phyloP scores from a whole-genome alignment of 2,329 filamentous ascomycete species.

The Seiridium cupressi region DNA sequence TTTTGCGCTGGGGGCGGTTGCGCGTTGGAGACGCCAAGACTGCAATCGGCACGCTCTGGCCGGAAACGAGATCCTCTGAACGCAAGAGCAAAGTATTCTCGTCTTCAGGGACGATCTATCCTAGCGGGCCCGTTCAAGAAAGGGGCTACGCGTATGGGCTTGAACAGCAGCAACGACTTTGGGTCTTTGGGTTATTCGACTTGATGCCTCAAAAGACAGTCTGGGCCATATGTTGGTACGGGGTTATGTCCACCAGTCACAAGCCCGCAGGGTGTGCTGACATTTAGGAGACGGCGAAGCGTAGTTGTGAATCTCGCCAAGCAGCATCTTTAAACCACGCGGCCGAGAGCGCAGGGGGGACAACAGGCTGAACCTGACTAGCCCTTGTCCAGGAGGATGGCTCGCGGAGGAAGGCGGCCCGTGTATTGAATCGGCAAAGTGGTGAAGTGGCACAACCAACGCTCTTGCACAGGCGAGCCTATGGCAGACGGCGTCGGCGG shows the following conservation, averaged over 20 bases:
- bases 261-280: background rate
- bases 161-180: too few species aligned
- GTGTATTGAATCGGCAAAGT: constrained; percentile 2
- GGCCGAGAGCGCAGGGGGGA: background rate
- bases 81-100: too few species aligned
- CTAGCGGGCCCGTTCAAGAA: too few species aligned
- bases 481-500: background rate
- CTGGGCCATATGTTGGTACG: too few species aligned
- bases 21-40: too few species aligned
- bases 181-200: too few species aligned
- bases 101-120: too few species aligned
- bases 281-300: background rate
- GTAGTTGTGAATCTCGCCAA: background rate
- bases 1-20: too few species aligned
- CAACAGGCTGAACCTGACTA: background rate
- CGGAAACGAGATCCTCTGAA: too few species aligned
- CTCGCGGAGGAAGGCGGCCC: constrained; percentile 5
- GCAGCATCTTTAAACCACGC: background rate
- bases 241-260: background rate
- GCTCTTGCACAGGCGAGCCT: background rate
- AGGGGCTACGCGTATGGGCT: too few species aligned
- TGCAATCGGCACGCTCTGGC: too few species aligned
- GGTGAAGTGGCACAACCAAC: background rate
- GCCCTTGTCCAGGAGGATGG: background rate
- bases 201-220: too few species aligned